Evolutionary conservation across 208 protist species (phyloP).

Genomic region (Trypanosomatidae sp.): DNA sequence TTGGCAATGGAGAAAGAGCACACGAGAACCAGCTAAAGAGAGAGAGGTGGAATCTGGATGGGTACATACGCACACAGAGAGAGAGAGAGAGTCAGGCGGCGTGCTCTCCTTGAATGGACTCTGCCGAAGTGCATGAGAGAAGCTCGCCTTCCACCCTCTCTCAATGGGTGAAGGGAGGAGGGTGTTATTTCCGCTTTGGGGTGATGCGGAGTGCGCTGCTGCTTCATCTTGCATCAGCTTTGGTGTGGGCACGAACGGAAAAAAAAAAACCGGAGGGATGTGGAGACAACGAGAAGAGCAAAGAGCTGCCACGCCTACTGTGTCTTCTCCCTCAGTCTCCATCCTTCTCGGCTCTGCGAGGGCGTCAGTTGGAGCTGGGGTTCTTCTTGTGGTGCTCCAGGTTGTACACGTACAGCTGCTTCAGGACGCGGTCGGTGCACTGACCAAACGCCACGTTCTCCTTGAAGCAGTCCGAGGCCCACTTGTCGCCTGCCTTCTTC

Average conservation of each 20-base stretch:
- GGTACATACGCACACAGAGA: background rate
- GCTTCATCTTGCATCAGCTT: background rate
- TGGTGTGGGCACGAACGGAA: background rate
- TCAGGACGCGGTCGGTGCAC: constrained; percentile 75
- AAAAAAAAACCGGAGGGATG: background rate
- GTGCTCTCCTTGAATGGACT: background rate
- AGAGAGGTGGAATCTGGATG: background rate
- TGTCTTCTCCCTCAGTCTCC: background rate
- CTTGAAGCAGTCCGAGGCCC: constrained; percentile 86
- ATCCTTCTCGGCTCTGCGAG: background rate
- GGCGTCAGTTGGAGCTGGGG: constrained; percentile 53
- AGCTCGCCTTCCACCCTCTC: background rate
- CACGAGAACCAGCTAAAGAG: background rate
- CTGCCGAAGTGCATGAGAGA: background rate
- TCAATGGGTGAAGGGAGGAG: background rate
- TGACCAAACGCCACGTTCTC: constrained; percentile 85
- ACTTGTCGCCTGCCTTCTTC: constrained; percentile 55
- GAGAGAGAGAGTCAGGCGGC: background rate
- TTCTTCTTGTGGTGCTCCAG: constrained; percentile 82
- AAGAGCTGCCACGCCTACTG: background rate
- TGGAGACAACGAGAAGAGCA: background rate
- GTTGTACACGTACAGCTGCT: constrained; percentile 88
- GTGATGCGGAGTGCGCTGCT: background rate
- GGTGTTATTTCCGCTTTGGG: background rate
- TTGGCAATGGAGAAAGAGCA: background rate